Evolutionary conservation across 306 rosid genomes (phyloP).

Genomic region (Rubus idaeus): DNA sequence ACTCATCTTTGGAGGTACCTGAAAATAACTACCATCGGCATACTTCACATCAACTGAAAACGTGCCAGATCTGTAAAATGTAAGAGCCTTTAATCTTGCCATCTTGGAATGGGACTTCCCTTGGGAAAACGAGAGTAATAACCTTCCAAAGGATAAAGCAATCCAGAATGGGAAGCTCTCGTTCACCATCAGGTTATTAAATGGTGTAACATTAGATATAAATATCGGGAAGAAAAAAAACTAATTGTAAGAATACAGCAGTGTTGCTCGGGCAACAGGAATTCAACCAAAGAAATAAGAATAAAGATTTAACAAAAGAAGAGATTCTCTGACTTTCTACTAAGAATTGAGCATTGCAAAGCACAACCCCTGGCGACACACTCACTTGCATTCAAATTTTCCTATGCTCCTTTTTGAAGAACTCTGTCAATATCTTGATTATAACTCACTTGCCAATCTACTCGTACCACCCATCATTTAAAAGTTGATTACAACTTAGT

Average conservation of each 20-base stretch:
- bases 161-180: constrained; percentile 74
- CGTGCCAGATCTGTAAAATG: constrained; percentile 63
- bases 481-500: background rate
- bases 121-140: constrained; percentile 50
- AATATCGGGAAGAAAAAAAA: background rate
- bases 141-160: constrained; percentile 71
- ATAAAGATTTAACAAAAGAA: background rate
- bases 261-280: background rate
- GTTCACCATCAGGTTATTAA: constrained; percentile 44
- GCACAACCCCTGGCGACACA: constrained; percentile 85
- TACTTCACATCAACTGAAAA: constrained; percentile 68
- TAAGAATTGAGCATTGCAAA: too few species aligned
- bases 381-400: constrained; percentile 91
- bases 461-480: background rate
- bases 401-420: constrained; percentile 83
- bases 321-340: too few species aligned
- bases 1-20: constrained; percentile 64
- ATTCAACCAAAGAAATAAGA: background rate
- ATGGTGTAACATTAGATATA: background rate
- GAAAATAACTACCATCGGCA: constrained; percentile 54
- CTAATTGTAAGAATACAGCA: background rate
- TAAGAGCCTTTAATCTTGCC: constrained; percentile 59
- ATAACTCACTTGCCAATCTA: constrained; percentile 15
- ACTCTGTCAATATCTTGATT: constrained; percentile 70
- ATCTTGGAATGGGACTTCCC: constrained; percentile 59